Evolutionary conservation across 73 alveolate genomes (phyloP).

Genomic region (Stentor roeselii): DNA sequence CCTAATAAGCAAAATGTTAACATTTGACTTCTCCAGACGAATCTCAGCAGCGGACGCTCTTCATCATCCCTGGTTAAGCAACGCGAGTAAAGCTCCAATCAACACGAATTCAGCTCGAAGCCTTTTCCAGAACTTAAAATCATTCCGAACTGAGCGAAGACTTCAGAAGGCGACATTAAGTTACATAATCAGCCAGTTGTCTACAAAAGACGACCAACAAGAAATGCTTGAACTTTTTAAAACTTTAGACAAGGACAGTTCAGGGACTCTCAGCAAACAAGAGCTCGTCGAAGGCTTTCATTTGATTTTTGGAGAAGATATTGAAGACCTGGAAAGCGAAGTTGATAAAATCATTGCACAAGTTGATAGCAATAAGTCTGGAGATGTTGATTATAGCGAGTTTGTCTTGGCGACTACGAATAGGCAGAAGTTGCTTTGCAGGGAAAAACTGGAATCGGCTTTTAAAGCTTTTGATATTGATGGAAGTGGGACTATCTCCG

Average conservation of each 20-base stretch:
- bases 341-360: conserved; percentile 43
- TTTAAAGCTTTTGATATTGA: conserved; percentile 47
- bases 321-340: conserved; percentile 39
- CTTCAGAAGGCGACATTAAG: conserved; percentile 32
- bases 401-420: conserved; percentile 48
- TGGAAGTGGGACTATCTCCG: conserved; percentile 46
- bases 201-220: conserved; percentile 56
- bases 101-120: not conserved
- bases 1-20: conserved; percentile 48
- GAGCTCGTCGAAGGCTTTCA: conserved; percentile 57
- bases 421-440: conserved; percentile 33
- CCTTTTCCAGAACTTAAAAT: conserved; percentile 1
- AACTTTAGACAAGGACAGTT: conserved; percentile 51
- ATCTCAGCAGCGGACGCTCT: conserved; percentile 45
- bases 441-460: conserved; percentile 43
- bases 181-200: conserved; percentile 55
- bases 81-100: not conserved
- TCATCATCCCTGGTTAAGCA: conserved; percentile 39
- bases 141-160: conserved; percentile 1
- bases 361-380: conserved; percentile 43
- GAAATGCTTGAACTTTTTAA: conserved; percentile 49
- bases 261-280: conserved; percentile 52
- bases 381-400: conserved; percentile 53
- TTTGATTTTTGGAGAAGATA: not conserved
- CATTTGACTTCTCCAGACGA: conserved; percentile 34